A percentile compares a stretch with the other conserved stretches of the same genome.
Conservation (phyloP, 1,284 basidiomycete species). For the Moesziomyces parantarcticus region DNA sequence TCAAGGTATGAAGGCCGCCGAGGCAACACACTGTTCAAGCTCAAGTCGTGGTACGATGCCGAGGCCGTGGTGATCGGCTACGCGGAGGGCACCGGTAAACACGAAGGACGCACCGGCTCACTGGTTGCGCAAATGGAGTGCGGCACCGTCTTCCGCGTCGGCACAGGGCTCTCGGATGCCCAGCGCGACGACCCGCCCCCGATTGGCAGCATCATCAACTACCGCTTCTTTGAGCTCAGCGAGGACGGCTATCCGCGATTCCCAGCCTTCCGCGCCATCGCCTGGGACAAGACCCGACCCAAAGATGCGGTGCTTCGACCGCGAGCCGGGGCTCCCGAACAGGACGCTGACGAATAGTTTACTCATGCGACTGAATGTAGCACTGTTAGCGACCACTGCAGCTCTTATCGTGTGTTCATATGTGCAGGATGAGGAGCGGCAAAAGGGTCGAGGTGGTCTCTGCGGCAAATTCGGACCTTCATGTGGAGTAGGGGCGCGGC, state of each 20-base stretch:
- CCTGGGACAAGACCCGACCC: slow-evolving; percentile 45
- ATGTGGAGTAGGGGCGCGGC: too few relatives aligned
- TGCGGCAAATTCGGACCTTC: not conserved
- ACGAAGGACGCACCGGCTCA: slow-evolving; percentile 73
- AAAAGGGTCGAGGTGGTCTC: too few relatives aligned
- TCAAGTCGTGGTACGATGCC: slow-evolving; percentile 78
- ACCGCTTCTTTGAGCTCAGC: slow-evolving; percentile 77
- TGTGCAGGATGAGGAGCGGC: too few relatives aligned
- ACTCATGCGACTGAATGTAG: too few relatives aligned
- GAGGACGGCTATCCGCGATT: slow-evolving; percentile 72
- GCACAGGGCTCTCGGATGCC: slow-evolving; percentile 59
- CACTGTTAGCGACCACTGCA: too few relatives aligned
- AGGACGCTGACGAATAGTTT: slow-evolving; percentile 9
- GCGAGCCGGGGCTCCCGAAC: slow-evolving; percentile 11
- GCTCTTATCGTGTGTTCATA: too few relatives aligned
- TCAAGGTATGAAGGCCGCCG: slow-evolving; percentile 73
- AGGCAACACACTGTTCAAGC: slow-evolving; percentile 74
- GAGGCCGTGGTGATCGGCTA: slow-evolving; percentile 76
- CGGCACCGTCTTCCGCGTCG: slow-evolving; percentile 70
- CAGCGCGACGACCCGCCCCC: slow-evolving; percentile 66
- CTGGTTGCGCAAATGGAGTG: slow-evolving; percentile 76
- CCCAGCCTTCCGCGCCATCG: slow-evolving; percentile 74
- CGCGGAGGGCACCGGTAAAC: slow-evolving; percentile 73
- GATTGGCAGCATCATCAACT: slow-evolving; percentile 74
- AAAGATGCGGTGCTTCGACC: slow-evolving; percentile 54